Conservation (phyloP, 2,329 filamentous ascomycete genomes). For the Stagonosporopsis rhizophila region DNA sequence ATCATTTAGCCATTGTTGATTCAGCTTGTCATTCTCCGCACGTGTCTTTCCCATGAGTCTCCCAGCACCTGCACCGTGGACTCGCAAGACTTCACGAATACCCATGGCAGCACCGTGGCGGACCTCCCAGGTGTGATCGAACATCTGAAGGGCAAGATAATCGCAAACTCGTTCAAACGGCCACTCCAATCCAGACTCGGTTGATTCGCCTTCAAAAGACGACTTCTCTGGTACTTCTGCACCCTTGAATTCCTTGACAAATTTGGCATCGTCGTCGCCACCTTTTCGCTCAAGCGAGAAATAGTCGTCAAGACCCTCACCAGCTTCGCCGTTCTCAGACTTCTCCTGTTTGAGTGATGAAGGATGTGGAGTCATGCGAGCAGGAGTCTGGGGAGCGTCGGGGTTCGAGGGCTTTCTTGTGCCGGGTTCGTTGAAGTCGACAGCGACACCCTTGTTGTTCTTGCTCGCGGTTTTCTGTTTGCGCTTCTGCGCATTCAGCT, state of each 20-base stretch:
- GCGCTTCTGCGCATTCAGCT: slow-evolving; percentile 92
- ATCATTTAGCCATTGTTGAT: slow-evolving; percentile 89
- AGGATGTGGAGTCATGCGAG: slow-evolving; percentile 57
- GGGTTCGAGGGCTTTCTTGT: slow-evolving; percentile 66
- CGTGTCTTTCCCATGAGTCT: slow-evolving; percentile 73
- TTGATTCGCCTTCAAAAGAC: slow-evolving; percentile 78
- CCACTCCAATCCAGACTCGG: slow-evolving; percentile 84
- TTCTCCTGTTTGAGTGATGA: slow-evolving; percentile 64
- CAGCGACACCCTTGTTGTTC: slow-evolving; percentile 86
- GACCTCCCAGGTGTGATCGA: slow-evolving; percentile 93
- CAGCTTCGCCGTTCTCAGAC: slow-evolving; percentile 66
- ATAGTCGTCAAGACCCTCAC: slow-evolving; percentile 68
- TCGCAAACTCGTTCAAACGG: slow-evolving; percentile 94
- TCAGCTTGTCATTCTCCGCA: slow-evolving; percentile 77
- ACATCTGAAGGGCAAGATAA: slow-evolving; percentile 90
- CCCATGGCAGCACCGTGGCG: slow-evolving; percentile 97
- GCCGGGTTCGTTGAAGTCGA: slow-evolving; percentile 76
- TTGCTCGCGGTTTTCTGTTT: slow-evolving; percentile 92
- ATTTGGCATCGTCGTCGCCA: slow-evolving; percentile 86
- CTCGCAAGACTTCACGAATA: slow-evolving; percentile 85
- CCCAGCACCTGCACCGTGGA: slow-evolving; percentile 90
- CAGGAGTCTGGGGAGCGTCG: slow-evolving; percentile 63
- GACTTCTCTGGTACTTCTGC: slow-evolving; percentile 81
- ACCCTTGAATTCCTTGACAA: slow-evolving; percentile 96
- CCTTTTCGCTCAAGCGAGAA: slow-evolving; percentile 85